Base-by-base conservation (phyloP, 257 asterid species). In the Perilla frutescens region DNA sequence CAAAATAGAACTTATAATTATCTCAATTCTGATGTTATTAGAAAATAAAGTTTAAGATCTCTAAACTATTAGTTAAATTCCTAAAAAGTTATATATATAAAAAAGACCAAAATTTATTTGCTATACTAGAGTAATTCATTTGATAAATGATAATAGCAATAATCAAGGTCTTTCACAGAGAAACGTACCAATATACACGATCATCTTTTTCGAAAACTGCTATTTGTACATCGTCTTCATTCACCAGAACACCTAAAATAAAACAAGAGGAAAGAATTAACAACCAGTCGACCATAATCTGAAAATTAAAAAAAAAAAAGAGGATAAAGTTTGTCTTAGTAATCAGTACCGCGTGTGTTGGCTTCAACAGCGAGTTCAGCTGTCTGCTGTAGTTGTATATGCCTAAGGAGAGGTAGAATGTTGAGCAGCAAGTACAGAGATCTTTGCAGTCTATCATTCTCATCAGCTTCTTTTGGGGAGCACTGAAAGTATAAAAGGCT, bases 141-240 rank as follows among this genome's bases (percentile, higher is more conserved):
- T 0, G 26, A 20, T 20, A 20, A 20, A 20, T 20, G 26, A 20
- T 20, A 20, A 20, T 20, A 20, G 26, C 26, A 34, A 34, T 11
- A 64, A 56, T 63, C 63, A 26, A 60, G 55, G 36, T 60, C 53
- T 15, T 75, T 49, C 54, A 71, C 66, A 51, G 62, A 79, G 56
- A 64, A 44, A 63, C 74, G 62, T 81, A 89, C 97, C 97, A 91
- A 82, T 77, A 87, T 41, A 89, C 78, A 64, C 95, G 78, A 64
- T 86, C 92, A 77, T 87, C 92, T 45, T 84, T 81, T 50, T 91
- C 92, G 72, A 81, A 75, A 4, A 67, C 54, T 65, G 91, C 84
- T 45, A 79, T 36, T 6, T 68, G 68, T 60, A 89, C 70, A 77
- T 83, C 88, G 45, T 80, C 87, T 78, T 89, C 95, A 51, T 76